A percentile compares a stretch with the other conserved stretches of the same genome.
Conservation (phyloP, 2,329 filamentous ascomycete genomes). For the Geoglossum cookeanum region DNA sequence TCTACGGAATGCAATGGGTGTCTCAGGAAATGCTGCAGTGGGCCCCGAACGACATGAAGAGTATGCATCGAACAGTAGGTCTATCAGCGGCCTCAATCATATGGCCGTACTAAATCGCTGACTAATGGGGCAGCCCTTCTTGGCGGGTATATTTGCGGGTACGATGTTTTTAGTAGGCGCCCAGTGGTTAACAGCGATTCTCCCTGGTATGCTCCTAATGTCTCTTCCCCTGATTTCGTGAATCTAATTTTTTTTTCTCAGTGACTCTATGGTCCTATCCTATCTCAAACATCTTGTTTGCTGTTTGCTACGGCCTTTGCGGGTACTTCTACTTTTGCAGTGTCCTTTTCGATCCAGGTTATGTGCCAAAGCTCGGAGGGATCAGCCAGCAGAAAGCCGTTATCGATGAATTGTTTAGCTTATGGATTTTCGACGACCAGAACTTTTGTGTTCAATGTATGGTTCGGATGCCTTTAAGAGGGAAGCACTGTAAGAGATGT, state of each 20-base stretch:
- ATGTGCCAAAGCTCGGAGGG: slow-evolving; percentile 75
- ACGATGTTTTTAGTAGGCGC: slow-evolving; percentile 65
- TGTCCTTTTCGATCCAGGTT: slow-evolving; percentile 82
- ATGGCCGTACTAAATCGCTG: not conserved
- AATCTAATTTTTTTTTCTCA: not conserved
- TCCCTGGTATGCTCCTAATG: slow-evolving; percentile 39
- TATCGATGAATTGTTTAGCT: slow-evolving; percentile 67
- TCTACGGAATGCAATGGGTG: slow-evolving; percentile 55
- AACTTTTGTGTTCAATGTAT: slow-evolving; percentile 93
- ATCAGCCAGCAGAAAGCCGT: slow-evolving; percentile 76
- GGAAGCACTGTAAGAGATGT: slow-evolving; percentile 89
- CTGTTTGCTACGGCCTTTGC: slow-evolving; percentile 41
- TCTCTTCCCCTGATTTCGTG: not conserved
- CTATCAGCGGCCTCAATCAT: not conserved
- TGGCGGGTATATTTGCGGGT: slow-evolving; percentile 81
- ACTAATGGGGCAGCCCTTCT: slow-evolving; percentile 47
- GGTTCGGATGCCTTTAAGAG: slow-evolving; percentile 78
- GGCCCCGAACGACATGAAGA: slow-evolving; percentile 73
- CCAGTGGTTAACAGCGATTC: slow-evolving; percentile 54
- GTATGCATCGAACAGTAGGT: slow-evolving; percentile 71
- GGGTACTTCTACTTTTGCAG: slow-evolving; percentile 72
- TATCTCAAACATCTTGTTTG: slow-evolving; percentile 64
- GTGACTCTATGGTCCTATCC: slow-evolving; percentile 26
- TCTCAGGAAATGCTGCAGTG: slow-evolving; percentile 62
- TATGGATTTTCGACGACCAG: slow-evolving; percentile 81